Base-by-base conservation (phyloP, 1,284 basidiomycete genomes). In the Sanguinoderma infundibulare region DNA sequence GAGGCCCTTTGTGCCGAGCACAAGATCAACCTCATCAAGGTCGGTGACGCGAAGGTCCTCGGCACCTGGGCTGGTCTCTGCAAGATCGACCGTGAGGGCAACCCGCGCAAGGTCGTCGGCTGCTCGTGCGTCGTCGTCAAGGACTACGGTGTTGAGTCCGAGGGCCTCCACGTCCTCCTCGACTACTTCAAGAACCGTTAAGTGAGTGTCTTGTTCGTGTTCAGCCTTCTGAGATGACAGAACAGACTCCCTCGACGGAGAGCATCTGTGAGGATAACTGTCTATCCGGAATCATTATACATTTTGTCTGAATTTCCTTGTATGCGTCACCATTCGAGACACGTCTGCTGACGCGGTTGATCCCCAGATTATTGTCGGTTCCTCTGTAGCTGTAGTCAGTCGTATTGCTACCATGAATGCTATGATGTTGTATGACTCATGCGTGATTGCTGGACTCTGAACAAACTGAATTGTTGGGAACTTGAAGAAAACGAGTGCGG, bases 1-100 rank as follows among this genome's bases (percentile, higher is more conserved):
- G 96, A 98, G 84, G 97, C 96, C 57, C 94, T 98, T 76, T 98
- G 97, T 80, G 94, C 95, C 70, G 96, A 98, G 85, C 95, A 98
- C 89, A 96, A 96, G 81, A 98, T 98, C 83, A 96, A 97, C 87
- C 84, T 98, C 70, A 98, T 98, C 91, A 98, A 98, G 84, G 95
- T 99, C 74, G 88, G 88, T 72, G 97, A 98, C 81, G 93, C 95
- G 76, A 99, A 99, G 85, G 90, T 97, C 70, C 91, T 99, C 73
- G 97, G 96, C 62, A 94, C 92, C 74, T 98, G 97, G 97, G 96
- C 95, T 73, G 97, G 97, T 79, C 89, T 99, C 67, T 98, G 96
- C 90, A 98, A 98, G 86, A 98, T 98, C 78, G 96, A 98, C 84
- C 90, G 95, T 74, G 97, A 99, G 84, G 97, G 97, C 73, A 98